Evolutionary conservation across 768 basidiomycete genomes (phyloP), one percentile per base, ranked within the genome.

Genomic region (Leccinum variicolor): DNA sequence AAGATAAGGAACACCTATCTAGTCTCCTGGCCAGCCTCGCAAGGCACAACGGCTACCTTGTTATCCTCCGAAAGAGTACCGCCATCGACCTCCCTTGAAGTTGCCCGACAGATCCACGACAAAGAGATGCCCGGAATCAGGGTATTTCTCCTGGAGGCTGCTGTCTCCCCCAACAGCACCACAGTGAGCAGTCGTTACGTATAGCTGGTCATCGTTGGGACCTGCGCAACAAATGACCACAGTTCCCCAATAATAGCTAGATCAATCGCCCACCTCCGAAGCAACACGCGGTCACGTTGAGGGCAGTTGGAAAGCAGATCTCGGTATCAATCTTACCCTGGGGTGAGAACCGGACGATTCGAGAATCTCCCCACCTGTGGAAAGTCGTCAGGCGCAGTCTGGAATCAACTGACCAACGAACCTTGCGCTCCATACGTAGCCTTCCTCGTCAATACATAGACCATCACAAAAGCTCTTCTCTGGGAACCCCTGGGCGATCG

Each of bases 261-360:
- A 36, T 13, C 23, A 52, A 31, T 14, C 31, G 56, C 64, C 36
- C 49, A 66, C 67, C 66, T 70, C 86, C 87, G 66, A 89, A 89
- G 64, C 83, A 84, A 60, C 86, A 87, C 11, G 85, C 78, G 5
- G 87, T 89, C 36, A 88, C 75, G 54, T 85, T 82, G 57, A 84
- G 70, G 6, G 76, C 87, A n/a, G 77, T 82, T 23, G 86, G 85
- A 62, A 89, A 84, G 17, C 74, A 50, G 39, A 89, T 75, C 63
- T 84, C 80, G 10, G 82, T 67, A 64, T 86, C 84, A 19, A 85
- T 73, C 25, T 66, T 64, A 4, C 87, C 87, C n/a, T 80, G 75
- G 28, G 70, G 70, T 26, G 76, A 76, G 62, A 84, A 86, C 51
- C 86, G 76, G 47, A 83, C 72, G 54, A 88, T 76, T 56, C 77